phyloP scores from a whole-genome alignment of 177 flowering plant genomes.

The Vitis hybrid region DNA sequence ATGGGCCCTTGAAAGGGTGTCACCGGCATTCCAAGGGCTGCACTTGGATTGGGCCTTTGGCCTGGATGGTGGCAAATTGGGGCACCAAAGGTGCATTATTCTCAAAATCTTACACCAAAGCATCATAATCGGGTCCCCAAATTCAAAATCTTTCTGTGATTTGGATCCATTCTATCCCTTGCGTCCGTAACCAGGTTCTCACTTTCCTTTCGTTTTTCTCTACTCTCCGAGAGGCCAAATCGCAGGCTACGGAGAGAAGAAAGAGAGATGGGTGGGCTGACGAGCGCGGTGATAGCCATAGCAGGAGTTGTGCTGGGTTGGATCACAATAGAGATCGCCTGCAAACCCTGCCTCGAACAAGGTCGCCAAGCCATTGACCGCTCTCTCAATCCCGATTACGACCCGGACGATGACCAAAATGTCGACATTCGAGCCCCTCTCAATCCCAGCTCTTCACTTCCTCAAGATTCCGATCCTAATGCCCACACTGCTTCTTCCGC shows the following conservation, averaged over 20 bases:
- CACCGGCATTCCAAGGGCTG: too few species aligned
- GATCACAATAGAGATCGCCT: conserved; percentile 91
- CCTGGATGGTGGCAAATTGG: too few species aligned
- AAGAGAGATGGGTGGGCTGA: conserved; percentile 62
- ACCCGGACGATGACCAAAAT: conserved; percentile 62
- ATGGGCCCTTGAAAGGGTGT: too few species aligned
- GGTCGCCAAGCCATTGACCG: conserved; percentile 93
- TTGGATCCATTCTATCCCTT: too few species aligned
- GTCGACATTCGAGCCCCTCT: conserved; percentile 51
- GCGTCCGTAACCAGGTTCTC: too few species aligned
- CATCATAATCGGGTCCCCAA: fast-evolving
- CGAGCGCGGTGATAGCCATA: conserved; percentile 76
- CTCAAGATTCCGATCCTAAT: conserved; percentile 1
- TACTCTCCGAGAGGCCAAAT: conserved; percentile 4
- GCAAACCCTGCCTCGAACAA: conserved; percentile 92
- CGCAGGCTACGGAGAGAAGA: conserved; percentile 11
- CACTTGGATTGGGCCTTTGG: too few species aligned
- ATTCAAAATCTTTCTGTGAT: too few species aligned
- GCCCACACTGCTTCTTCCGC: conserved; percentile 2
- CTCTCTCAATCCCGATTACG: conserved; percentile 81
- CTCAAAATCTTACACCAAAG: too few species aligned
- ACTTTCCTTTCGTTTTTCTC: not conserved
- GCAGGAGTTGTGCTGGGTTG: conserved; percentile 74
- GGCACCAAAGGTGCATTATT: too few species aligned
- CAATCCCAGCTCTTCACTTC: conserved; percentile 17